Evolutionary conservation across 495 filamentous ascomycete species (phyloP).

Genomic region (Xylaria flabelliformis): DNA sequence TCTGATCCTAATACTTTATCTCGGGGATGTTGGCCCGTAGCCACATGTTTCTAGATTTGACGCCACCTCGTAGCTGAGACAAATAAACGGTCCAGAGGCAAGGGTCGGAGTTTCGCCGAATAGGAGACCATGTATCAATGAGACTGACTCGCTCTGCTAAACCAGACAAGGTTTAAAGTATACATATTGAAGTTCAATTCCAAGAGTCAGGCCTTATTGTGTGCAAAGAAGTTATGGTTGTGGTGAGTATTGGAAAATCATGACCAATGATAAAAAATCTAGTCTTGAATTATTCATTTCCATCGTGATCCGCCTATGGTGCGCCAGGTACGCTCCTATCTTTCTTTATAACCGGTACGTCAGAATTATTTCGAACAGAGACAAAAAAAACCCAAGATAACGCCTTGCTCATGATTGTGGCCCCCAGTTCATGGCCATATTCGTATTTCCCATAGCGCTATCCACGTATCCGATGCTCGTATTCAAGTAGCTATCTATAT

Average conservation of each 20-base stretch:
- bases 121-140: background rate
- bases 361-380: background rate
- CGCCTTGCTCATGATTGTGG: conserved; percentile 28
- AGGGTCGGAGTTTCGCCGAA: background rate
- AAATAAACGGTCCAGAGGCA: too few species aligned
- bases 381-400: conserved; percentile 8
- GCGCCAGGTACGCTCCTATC: background rate
- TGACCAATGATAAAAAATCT: background rate
- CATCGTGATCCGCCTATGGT: background rate
- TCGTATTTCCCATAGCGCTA: conserved; percentile 30
- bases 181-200: background rate
- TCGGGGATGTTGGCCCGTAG: background rate
- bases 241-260: background rate
- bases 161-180: background rate
- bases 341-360: background rate
- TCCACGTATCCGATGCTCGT: conserved; percentile 33
- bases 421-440: conserved; percentile 35
- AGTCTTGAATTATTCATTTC: conserved; percentile 9
- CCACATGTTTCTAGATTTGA: background rate
- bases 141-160: background rate
- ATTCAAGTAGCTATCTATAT: conserved; percentile 67
- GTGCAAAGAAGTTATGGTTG: background rate
- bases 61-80: background rate
- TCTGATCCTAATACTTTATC: background rate
- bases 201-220: background rate